Base-by-base conservation (phyloP, 75 land plant species). In the Sequoia sempervirens region DNA sequence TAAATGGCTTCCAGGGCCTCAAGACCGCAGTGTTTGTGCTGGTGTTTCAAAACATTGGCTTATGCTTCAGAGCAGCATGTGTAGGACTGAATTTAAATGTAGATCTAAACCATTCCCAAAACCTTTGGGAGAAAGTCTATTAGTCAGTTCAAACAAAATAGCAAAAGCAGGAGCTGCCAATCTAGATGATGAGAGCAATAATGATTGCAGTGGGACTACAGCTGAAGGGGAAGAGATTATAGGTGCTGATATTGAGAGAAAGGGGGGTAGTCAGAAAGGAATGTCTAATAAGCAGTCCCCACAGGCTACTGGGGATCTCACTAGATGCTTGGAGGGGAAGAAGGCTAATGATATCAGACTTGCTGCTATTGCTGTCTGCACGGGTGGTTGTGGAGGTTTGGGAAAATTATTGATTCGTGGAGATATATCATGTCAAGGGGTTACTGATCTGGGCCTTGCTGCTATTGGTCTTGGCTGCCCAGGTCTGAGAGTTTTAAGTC, bases 41-140 rank as follows among this genome's bases (percentile, higher is more conserved):
- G 92, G 87, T 76, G 99, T 97, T 36, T 97, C 94, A 43, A 97
- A 89, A 86, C 94, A 92, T 37, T 97, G 95, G 95, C 94, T 97
- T 78, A 83, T 86, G 85, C 95, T 95, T 72, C 85, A 92, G 80
- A 93, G 95, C 88, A 87, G 80, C 82, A 90, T 97, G 87, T 89
- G 38, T 2, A 76, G 82, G 81, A 76, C 80, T 58, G 95, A 92
- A 43, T 41, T 90, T 40, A 56, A 86, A 34, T 30, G 14, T 40
- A 64, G 78, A 52, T n/a, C 81, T 73, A 70, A 86, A n/a, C n/a
- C 50, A 23, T 40, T 20, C 32, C 46, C 46, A 78, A 78, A 78
- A 45, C 26, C 1, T 78, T 45, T n/a, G 10, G 80, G 50, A 26
- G 80, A n/a, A 78, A 78, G 50, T 78, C 1, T 47, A 30, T 45